These are phyloP conservation scores for Medicago truncatula DNA, from an alignment of 306 rosid genomes.

Conservation along the genomic window MtrunA17r5.0-ANR NC_053047.1:1513501-1514000, in stretches of 20 bases:
- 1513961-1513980: constrained; percentile 93
- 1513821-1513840: no score
- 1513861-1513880: constrained; percentile 74
- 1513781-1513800: no score
- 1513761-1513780: no score
- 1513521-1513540: constrained; percentile 90
- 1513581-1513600: constrained; percentile 87
- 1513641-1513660: constrained; percentile 89
- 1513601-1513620: constrained; percentile 95
- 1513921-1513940: constrained; percentile 90
- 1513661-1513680: constrained; percentile 58
- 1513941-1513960: constrained; percentile 87
- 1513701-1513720: no score
- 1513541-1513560: constrained; percentile 67
- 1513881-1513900: constrained; percentile 90
- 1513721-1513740: no score
- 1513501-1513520: constrained; percentile 93
- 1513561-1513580: constrained; percentile 83
- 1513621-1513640: constrained; percentile 90
- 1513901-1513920: constrained; percentile 92
- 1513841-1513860: constrained; percentile 71
- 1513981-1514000: constrained; percentile 30
- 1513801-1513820: no score
- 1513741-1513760: no score
- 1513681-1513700: background rate